Evolutionary conservation across 352 stramenopile species (phyloP).

Genomic region (Salisapilia sapeloensis): DNA sequence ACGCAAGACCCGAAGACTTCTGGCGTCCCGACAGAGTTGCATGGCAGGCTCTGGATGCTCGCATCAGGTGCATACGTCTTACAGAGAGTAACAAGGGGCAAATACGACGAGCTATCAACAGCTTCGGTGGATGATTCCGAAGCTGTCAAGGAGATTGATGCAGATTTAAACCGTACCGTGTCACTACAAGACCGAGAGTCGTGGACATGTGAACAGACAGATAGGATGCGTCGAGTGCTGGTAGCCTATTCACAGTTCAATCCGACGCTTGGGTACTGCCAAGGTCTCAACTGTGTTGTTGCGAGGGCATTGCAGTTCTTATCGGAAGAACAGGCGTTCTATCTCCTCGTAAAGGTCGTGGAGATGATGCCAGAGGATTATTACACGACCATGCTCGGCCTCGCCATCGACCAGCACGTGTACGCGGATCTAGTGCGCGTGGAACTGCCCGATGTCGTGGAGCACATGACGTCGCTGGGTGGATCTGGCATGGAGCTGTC

Average conservation of each 20-base stretch:
- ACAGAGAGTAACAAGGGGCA: slow-evolving; percentile 34
- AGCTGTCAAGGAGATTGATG: slow-evolving; percentile 67
- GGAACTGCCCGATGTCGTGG: slow-evolving; percentile 48
- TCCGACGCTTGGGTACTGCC: slow-evolving; percentile 67
- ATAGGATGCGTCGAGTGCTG: slow-evolving; percentile 64
- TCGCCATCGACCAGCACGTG: slow-evolving; percentile 79
- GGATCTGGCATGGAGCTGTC: slow-evolving; percentile 77
- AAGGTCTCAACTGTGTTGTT: slow-evolving; percentile 81
- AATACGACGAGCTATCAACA: slow-evolving; percentile 30
- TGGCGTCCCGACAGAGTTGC: slow-evolving; percentile 37
- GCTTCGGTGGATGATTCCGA: slow-evolving; percentile 45
- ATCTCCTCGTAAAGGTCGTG: slow-evolving; percentile 66
- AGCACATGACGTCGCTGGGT: slow-evolving; percentile 40
- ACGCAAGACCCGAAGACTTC: slow-evolving; percentile 34
- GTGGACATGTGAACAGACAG: slow-evolving; percentile 50
- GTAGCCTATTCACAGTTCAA: slow-evolving; percentile 76
- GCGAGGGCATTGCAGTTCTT: slow-evolving; percentile 48
- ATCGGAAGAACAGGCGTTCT: slow-evolving; percentile 66
- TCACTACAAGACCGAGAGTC: slow-evolving; percentile 29
- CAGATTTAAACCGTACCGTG: slow-evolving; percentile 66
- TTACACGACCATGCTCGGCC: slow-evolving; percentile 76
- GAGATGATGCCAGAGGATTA: slow-evolving; percentile 71
- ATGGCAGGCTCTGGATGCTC: slow-evolving; percentile 72
- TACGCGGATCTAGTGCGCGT: slow-evolving; percentile 72
- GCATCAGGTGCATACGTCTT: slow-evolving; percentile 48